Evolutionary conservation across 106 monocot genomes (phyloP).

Genomic region (Allium sativum): DNA sequence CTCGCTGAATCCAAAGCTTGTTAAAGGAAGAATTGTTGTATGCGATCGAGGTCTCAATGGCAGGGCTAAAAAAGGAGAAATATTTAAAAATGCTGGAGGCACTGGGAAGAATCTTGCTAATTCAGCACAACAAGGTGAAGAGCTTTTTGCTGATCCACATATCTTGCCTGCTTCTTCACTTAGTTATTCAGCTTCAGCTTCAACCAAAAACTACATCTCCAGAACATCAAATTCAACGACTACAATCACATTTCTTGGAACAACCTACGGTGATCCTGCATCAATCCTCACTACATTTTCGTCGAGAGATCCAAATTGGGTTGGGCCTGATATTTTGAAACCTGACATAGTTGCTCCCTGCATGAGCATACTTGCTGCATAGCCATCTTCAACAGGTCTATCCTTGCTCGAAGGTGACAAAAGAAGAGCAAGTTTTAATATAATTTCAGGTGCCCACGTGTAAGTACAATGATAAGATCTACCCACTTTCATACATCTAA

Average conservation of each 20-base stretch:
- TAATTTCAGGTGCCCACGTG: constrained; percentile 40
- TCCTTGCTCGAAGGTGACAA: constrained; percentile 15
- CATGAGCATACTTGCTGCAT: constrained; percentile 32
- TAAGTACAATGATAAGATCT: no score
- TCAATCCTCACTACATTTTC: constrained; percentile 31
- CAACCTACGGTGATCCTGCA: constrained; percentile 12
- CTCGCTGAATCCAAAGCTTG: constrained; percentile 10
- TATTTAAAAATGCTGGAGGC: constrained; percentile 25
- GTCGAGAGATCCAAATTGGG: constrained; percentile 26
- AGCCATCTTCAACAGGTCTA: constrained; percentile 21
- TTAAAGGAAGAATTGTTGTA: constrained; percentile 25
- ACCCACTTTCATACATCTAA: no score
- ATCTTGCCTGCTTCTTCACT: constrained; percentile 22
- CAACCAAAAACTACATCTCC: constrained; percentile 9
- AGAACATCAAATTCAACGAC: constrained; percentile 11
- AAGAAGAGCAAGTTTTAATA: constrained; percentile 13
- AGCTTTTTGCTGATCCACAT: constrained; percentile 35
- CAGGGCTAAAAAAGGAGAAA: constrained; percentile 26
- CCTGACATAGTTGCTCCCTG: constrained; percentile 40
- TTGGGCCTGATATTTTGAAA: constrained; percentile 23
- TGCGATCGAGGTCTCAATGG: constrained; percentile 23
- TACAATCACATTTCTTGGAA: constrained; percentile 22
- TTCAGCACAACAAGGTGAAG: constrained; percentile 24
- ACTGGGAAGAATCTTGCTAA: constrained; percentile 23
- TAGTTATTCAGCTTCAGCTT: constrained; percentile 7